These are phyloP conservation scores for Coniella vitis DNA, from an alignment of 2,329 filamentous ascomycete genomes.

Conservation along the genomic window DNA sequence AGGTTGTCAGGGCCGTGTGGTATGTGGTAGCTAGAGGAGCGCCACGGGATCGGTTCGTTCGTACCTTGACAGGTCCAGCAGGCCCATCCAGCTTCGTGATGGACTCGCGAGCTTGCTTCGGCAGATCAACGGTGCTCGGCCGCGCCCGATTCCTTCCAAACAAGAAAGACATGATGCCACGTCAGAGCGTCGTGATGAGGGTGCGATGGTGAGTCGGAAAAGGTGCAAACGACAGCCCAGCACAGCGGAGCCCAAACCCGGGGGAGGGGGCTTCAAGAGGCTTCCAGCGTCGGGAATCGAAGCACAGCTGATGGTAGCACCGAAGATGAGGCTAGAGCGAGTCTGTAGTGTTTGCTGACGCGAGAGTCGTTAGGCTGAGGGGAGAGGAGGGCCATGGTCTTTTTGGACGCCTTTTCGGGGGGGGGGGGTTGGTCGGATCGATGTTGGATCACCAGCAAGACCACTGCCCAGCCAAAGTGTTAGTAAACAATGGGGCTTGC, in stretches of 20 bases:
- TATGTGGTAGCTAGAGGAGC: not conserved
- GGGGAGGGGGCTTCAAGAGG: not conserved
- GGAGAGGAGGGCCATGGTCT: not conserved
- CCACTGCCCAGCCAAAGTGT: not conserved
- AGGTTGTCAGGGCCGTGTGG: not conserved
- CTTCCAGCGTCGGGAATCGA: not conserved
- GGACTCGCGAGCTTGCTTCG: constrained; percentile 50
- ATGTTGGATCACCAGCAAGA: not conserved
- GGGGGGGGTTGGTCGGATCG: not conserved
- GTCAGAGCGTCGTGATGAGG: not conserved
- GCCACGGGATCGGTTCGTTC: not conserved
- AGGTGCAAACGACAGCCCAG: constrained; percentile 7
- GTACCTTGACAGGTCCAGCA: constrained; percentile 37
- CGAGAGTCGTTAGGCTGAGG: not conserved
- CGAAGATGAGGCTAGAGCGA: not conserved
- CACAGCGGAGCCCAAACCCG: constrained; percentile 1
- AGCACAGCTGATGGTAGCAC: not conserved
- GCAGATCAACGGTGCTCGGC: constrained; percentile 44
- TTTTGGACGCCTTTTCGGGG: no score
- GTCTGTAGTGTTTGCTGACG: not conserved
- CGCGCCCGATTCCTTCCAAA: constrained; percentile 47
- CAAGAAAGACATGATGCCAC: constrained; percentile 40
- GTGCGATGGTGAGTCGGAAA: not conserved
- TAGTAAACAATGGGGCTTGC: constrained; percentile 1
- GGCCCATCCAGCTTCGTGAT: constrained; percentile 45